Evolutionary conservation across 192 early-diverging fungal species (phyloP).

Genomic region (Backusella tarrabulga): DNA sequence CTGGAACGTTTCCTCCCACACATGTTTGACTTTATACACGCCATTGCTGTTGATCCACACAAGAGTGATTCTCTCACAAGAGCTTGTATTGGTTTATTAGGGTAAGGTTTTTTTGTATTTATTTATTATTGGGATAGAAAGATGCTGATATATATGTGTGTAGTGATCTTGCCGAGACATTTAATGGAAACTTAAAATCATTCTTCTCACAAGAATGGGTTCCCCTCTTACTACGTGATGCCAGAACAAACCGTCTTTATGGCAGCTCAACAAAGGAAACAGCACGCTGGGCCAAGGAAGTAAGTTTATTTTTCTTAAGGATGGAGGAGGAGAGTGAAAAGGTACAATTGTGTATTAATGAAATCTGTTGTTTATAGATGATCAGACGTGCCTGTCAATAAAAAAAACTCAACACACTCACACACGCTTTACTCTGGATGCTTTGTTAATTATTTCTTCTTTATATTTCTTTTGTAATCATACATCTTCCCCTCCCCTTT

Average conservation of each 20-base stretch:
- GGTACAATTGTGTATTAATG: constrained; percentile 15
- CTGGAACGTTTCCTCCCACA: constrained; percentile 60
- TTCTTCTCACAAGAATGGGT: constrained; percentile 79
- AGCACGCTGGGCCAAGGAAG: constrained; percentile 69
- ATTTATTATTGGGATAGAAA: not conserved
- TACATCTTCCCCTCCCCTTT: not conserved
- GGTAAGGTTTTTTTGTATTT: constrained; percentile 41
- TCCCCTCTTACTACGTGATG: constrained; percentile 70
- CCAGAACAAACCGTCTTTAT: constrained; percentile 56
- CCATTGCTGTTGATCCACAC: constrained; percentile 60
- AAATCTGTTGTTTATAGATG: constrained; percentile 17
- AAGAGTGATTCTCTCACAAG: constrained; percentile 67
- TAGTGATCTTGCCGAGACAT: constrained; percentile 91
- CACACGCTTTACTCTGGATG: not conserved
- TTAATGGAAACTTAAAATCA: constrained; percentile 70
- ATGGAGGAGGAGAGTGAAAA: not conserved
- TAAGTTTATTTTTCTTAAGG: constrained; percentile 27
- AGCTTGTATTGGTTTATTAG: constrained; percentile 85
- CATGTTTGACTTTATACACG: constrained; percentile 80
- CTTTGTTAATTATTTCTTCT: constrained; percentile 25
- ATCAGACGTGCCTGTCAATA: constrained; percentile 24
- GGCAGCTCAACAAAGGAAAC: constrained; percentile 57
- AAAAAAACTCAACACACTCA: not conserved
- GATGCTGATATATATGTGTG: not conserved
- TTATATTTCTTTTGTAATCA: constrained; percentile 23